These are phyloP conservation scores for Aspergillus biplanus DNA, from an alignment of 495 filamentous ascomycete species.

Conservation along the genomic window DNA sequence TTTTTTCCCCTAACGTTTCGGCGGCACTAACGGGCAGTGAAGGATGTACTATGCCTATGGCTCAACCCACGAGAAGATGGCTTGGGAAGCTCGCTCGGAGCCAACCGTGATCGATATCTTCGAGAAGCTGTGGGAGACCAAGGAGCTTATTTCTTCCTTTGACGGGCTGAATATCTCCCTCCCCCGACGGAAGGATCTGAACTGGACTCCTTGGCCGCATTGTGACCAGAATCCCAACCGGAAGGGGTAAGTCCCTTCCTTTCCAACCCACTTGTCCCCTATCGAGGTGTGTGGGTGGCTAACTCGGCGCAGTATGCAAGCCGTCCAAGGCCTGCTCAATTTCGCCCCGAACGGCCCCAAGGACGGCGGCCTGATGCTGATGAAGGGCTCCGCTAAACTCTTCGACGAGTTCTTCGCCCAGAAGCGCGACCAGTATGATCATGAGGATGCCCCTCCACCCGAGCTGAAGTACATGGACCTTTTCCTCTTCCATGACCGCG, in stretches of 20 bases:
- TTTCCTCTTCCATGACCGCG: conserved; percentile 37
- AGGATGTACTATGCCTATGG: conserved; percentile 37
- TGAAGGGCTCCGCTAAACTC: conserved; percentile 43
- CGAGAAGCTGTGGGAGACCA: conserved; percentile 44
- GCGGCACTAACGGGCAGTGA: neutral
- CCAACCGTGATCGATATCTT: conserved; percentile 43
- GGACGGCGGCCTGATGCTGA: conserved; percentile 45
- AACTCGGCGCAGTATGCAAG: conserved; percentile 29
- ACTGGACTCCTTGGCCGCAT: conserved; percentile 43
- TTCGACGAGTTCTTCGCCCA: conserved; percentile 42
- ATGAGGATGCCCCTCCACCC: conserved; percentile 40
- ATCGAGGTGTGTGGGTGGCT: neutral
- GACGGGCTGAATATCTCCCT: conserved; percentile 43
- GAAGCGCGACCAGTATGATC: conserved; percentile 31
- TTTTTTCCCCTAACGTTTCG: no score
- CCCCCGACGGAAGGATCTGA: conserved; percentile 34
- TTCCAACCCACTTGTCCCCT: neutral
- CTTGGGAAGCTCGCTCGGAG: conserved; percentile 45
- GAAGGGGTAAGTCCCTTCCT: conserved; percentile 29
- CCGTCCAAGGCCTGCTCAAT: conserved; percentile 44
- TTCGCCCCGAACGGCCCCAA: conserved; percentile 44
- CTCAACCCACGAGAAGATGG: conserved; percentile 34
- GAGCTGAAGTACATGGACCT: conserved; percentile 39
- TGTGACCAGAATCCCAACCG: conserved; percentile 43
- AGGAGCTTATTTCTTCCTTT: conserved; percentile 44